Evolutionary conservation across 163 green algal species (phyloP).

Genomic region (Volvox carteri): DNA sequence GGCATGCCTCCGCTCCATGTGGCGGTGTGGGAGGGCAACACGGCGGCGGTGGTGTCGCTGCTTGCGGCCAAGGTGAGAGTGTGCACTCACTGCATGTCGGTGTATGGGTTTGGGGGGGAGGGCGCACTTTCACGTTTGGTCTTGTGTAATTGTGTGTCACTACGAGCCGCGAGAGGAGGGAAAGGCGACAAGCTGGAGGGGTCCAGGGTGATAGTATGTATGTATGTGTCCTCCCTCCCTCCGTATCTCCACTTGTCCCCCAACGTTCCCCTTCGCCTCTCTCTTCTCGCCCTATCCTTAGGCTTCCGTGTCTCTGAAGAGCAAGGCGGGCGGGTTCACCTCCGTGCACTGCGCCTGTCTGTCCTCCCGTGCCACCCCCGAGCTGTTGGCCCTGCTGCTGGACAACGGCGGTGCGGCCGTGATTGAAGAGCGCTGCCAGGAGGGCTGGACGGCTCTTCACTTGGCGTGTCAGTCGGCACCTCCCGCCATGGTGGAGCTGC

Average conservation of each 20-base stretch:
- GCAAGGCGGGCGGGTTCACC: conserved; percentile 50
- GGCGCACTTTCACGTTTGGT: too few relatives aligned
- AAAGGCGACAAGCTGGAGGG: too few relatives aligned
- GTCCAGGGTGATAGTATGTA: too few relatives aligned
- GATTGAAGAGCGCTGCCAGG: conserved; percentile 57
- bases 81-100: too few relatives aligned
- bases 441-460: conserved; percentile 62
- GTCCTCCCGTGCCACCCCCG: conserved; percentile 4
- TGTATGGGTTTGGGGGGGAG: background rate
- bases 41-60: conserved; percentile 54
- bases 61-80: conserved; percentile 58
- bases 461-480: conserved; percentile 49
- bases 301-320: conserved; percentile 46
- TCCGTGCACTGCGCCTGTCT: conserved; percentile 53
- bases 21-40: conserved; percentile 61
- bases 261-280: too few relatives aligned
- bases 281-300: too few relatives aligned
- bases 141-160: too few relatives aligned
- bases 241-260: too few relatives aligned
- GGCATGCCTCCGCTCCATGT: conserved; percentile 56
- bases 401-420: conserved; percentile 53
- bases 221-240: too few relatives aligned
- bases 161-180: too few relatives aligned
- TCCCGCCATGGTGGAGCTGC: conserved; percentile 53
- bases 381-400: conserved; percentile 55